These are phyloP conservation scores for Penicillium fimorum DNA, from an alignment of 495 filamentous ascomycete genomes.

Conservation along the genomic window DNA sequence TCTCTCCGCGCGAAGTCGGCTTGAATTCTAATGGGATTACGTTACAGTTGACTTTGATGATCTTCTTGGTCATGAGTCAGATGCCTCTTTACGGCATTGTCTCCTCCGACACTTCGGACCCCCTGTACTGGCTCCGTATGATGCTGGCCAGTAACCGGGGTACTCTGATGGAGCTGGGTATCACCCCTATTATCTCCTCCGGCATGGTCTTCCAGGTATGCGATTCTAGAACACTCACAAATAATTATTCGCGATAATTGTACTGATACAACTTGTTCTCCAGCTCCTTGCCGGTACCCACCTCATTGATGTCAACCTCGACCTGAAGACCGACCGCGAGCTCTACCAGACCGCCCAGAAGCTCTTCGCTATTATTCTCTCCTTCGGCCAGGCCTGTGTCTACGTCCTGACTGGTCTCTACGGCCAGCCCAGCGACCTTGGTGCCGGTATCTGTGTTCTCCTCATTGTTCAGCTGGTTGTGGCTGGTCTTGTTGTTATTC, in stretches of 20 bases:
- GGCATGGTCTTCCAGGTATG: constrained; percentile 97
- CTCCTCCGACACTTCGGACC: constrained; percentile 94
- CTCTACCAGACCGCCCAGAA: constrained; percentile 99
- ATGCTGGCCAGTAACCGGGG: constrained; percentile 99
- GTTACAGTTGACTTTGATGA: constrained; percentile 79
- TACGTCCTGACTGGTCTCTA: constrained; percentile 98
- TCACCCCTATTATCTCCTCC: constrained; percentile 98
- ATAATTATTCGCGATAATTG: constrained; percentile 5
- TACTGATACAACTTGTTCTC: constrained; percentile 19
- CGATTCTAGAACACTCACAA: constrained; percentile 2
- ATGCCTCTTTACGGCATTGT: constrained; percentile 98
- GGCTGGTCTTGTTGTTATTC: constrained; percentile 96
- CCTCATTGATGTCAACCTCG: constrained; percentile 98
- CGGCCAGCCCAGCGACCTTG: constrained; percentile 91
- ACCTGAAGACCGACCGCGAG: constrained; percentile 99
- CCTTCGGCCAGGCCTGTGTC: constrained; percentile 94
- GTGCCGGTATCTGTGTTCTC: constrained; percentile 95
- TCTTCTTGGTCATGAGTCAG: constrained; percentile 99
- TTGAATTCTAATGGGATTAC: constrained; percentile 32
- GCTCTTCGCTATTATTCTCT: constrained; percentile 96
- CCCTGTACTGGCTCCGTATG: constrained; percentile 99
- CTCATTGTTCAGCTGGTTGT: constrained; percentile 95
- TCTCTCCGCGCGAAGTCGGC: constrained; percentile 14
- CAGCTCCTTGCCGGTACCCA: constrained; percentile 96
- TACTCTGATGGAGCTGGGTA: constrained; percentile 98